A percentile compares a stretch with the other conserved stretches of the same genome.
Evolutionary conservation across 345 rosid genomes (phyloP).

Genomic region (Eucalyptus regnans): DNA sequence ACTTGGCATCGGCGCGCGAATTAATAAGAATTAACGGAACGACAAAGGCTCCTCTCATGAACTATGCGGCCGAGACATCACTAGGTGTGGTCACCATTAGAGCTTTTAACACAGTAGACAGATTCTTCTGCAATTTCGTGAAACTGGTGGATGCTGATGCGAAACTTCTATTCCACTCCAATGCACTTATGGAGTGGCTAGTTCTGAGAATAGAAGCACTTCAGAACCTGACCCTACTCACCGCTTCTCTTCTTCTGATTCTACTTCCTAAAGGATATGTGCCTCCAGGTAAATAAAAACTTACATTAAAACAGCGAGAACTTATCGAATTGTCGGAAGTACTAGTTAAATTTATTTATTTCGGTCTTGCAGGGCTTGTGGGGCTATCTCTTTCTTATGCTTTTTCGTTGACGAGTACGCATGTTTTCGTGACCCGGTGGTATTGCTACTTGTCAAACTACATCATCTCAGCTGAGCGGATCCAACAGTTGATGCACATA

Average conservation of each 20-base stretch:
- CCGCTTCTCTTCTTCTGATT: constrained; percentile 61
- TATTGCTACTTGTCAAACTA: constrained; percentile 54
- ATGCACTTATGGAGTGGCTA: constrained; percentile 79
- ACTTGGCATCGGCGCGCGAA: constrained; percentile 71
- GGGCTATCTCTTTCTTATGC: constrained; percentile 83
- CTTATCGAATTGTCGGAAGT: neutral
- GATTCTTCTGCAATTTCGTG: constrained; percentile 49
- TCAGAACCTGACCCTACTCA: constrained; percentile 56
- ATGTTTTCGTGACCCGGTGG: constrained; percentile 48
- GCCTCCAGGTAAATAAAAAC: constrained; percentile 27
- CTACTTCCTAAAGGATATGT: constrained; percentile 56
- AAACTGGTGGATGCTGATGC: constrained; percentile 73
- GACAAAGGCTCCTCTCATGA: constrained; percentile 93
- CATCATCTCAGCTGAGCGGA: constrained; percentile 61
- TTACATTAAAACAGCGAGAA: neutral
- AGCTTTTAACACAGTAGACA: constrained; percentile 56
- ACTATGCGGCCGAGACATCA: constrained; percentile 77
- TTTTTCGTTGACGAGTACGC: constrained; percentile 36
- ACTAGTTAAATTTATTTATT: neutral
- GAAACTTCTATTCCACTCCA: constrained; percentile 59
- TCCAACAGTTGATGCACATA: constrained; percentile 61
- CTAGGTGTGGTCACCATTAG: constrained; percentile 77
- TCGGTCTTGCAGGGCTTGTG: constrained; percentile 40
- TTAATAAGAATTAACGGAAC: constrained; percentile 80
- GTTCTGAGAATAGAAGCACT: constrained; percentile 59